Conservation (phyloP, 78 protist species). For the Dictyostelium capitatum region DNA sequence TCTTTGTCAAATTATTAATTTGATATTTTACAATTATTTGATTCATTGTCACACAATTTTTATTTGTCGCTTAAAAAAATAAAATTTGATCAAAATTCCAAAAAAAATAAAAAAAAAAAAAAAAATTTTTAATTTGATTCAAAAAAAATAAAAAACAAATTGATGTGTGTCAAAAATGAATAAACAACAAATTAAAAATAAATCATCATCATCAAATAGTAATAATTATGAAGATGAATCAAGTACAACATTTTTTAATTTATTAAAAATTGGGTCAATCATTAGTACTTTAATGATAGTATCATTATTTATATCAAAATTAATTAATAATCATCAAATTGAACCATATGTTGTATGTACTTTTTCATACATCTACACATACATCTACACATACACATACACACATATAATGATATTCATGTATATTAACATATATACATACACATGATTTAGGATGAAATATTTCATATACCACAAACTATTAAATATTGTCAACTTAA, state of each 20-base stretch:
- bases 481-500: conserved; percentile 21
- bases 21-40: background rate
- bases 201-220: too few species aligned
- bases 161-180: background rate
- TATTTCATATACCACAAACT: conserved; percentile 65
- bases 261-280: background rate
- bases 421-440: background rate
- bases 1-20: background rate
- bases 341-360: conserved; percentile 35
- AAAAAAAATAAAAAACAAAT: too few species aligned
- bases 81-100: background rate
- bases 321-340: conserved; percentile 13
- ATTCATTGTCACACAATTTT: too few species aligned
- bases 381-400: too few species aligned
- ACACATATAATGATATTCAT: too few species aligned
- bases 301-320: background rate
- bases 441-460: too few species aligned
- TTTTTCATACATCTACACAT: too few species aligned
- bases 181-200: background rate
- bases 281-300: background rate
- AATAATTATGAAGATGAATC: too few species aligned
- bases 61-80: too few species aligned
- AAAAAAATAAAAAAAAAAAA: too few species aligned
- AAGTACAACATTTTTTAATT: background rate
- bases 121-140: too few species aligned